Evolutionary conservation across 192 early-diverging fungal genomes (phyloP), one percentile per base, ranked within the genome.

Genomic region (Umbelopsis isabellina): DNA sequence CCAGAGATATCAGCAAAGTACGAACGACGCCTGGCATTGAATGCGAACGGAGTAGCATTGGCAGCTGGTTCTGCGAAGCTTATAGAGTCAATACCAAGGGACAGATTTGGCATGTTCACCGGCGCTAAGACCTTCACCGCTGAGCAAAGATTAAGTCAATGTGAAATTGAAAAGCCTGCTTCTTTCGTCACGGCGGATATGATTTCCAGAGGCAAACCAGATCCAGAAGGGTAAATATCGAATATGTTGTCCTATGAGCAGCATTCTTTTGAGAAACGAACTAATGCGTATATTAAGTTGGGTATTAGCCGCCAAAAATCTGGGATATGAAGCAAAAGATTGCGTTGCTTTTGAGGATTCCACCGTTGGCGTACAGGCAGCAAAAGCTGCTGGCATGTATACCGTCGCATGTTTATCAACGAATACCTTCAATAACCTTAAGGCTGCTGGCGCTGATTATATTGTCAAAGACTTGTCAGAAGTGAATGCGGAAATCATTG

Each of bases 331-430:
- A 44, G 37, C 73, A 8, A 49, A 69, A 18, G 76, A 86, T 7
- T 83, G 82, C 69, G 74, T 86, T 22, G 84, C 82, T 3, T 82
- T 86, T 83, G 84, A 86, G 64, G 84, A 86, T 67, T 76, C 84
- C 0, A 78, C 84, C 25, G 75, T 80, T 1, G 84, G 84, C 18
- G 78, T 86, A 41, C 35, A 73, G 4, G 75, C 84, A 4, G 84
- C 78, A n/a, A 52, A 67, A 1, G 78, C 80, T 2, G 74, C 80
- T 1, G 84, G 80, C 7, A 83, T 81, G 58, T 67, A 61, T 50
- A 47, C 66, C 5, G 69, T 83, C 44, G 78, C 76, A 10, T 79
- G 80, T 48, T 66, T 81, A 45, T 67, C 78, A 18, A 86, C 84
- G 2, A 73, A 83, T 73, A 35, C 75, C 2, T 52, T 73, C 22